Evolutionary conservation across 225 moss, liverwort and hornwort genomes (phyloP), one percentile per base, ranked within the genome.

Genomic region (Rhytidiadelphus loreus): DNA sequence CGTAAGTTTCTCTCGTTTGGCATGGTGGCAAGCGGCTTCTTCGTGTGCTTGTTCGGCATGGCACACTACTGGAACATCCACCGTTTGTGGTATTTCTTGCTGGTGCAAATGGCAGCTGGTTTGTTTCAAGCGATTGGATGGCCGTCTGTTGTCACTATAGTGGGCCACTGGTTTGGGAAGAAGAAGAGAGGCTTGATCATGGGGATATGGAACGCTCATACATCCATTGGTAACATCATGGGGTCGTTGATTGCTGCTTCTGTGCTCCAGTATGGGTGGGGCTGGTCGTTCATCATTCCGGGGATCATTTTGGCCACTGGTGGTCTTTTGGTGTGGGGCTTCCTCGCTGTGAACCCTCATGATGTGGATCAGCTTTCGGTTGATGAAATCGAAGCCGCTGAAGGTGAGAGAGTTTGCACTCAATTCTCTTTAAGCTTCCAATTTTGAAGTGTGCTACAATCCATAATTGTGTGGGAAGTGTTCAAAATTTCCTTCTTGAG

Each of bases 191-290:
- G 98, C 4, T 41, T 98, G 59, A 97, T 98, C 39, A 97, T 98
- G 98, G 98, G 98, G 13, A 46, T 97, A 21, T 98, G 98, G 98
- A 98, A 98, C 86, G 98, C 97, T 24, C 97, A 98, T 57, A 98
- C 98, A 3, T 97, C 97, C 6, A 78, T 95, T 12, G 98, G 98
- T 1, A 98, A 98, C 43, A 98, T 98, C 71, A 4, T 92, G 7
- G 98, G 98, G 19, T 95, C 97, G 13, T 84, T 98, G 15, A 89
- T 98, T 50, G 97, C 98, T 5, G 93, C 98, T 52, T 89, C 86
- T 16, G 91, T 88, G 59, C 92, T 98, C 3, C 87, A 87, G 62
- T 95, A 89, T 14, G 98, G 98, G 9, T 98, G 98, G 98, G 98
- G 97, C 8, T 98, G 97, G 98, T 92, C 95, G 8, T 98, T 98